A percentile compares a stretch with the other conserved stretches of the same genome.
These are phyloP conservation scores for Camelina sativa DNA, from an alignment of 345 rosid genomes.

Conservation along the genomic window DNA sequence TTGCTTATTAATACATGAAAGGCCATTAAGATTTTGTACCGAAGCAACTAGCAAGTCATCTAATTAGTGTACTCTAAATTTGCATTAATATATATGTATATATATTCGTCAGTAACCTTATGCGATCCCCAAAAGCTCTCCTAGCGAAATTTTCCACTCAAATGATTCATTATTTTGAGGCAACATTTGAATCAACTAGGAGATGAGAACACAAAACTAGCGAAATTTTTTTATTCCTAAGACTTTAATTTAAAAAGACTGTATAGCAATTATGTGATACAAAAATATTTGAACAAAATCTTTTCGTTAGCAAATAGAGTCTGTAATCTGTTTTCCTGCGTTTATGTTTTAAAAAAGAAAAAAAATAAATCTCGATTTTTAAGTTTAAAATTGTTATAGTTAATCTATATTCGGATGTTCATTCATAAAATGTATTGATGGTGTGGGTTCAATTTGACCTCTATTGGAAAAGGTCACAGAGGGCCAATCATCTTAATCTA, in stretches of 20 bases:
- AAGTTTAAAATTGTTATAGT: neutral
- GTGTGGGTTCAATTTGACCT: neutral
- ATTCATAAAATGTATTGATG: neutral
- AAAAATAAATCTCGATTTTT: neutral
- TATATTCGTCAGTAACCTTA: neutral
- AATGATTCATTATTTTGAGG: neutral
- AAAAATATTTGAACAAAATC: neutral
- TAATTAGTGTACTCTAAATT: neutral
- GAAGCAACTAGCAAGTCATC: neutral
- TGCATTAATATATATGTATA: neutral
- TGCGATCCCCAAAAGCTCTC: neutral
- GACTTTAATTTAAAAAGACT: neutral
- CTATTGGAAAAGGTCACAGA: neutral
- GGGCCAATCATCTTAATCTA: neutral
- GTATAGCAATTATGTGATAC: neutral
- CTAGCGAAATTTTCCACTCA: neutral
- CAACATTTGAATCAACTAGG: neutral
- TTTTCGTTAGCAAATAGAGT: neutral
- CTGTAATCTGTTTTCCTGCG: neutral
- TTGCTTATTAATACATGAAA: neutral
- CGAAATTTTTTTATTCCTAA: neutral
- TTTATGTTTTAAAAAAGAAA: no score
- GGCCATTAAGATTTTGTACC: neutral
- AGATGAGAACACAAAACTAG: neutral
- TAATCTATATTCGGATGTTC: neutral